A percentile compares a stretch with the other conserved stretches of the same genome.
Conservation (phyloP, 257 asterid genomes). For the Scutellaria minor region DNA sequence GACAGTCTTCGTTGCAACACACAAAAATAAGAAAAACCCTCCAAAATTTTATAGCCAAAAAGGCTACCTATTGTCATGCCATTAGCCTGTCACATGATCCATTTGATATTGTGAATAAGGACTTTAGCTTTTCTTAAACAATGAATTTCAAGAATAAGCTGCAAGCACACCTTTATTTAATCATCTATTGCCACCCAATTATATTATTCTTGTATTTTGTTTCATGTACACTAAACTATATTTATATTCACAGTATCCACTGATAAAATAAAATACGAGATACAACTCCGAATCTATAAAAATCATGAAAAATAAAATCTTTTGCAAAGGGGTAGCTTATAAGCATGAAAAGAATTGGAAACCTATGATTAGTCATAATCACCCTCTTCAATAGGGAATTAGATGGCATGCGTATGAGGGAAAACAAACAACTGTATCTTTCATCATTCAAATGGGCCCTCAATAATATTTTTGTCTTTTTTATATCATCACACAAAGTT, state of each 20-base stretch:
- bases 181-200: no score
- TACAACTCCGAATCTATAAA: neutral
- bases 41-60: neutral
- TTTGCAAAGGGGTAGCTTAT: neutral
- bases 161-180: no score
- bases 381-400: constrained; percentile 33
- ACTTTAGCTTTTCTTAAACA: no score
- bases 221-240: no score
- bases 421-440: constrained; percentile 18
- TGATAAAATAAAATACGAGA: no score
- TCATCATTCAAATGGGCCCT: constrained; percentile 31
- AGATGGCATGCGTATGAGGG: constrained; percentile 41
- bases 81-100: neutral
- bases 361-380: constrained; percentile 35
- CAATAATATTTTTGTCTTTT: constrained; percentile 27
- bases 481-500: constrained; percentile 4
- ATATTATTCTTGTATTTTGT: no score
- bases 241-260: no score
- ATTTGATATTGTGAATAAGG: neutral
- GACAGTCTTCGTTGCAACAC: no score
- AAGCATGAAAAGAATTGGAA: constrained; percentile 30
- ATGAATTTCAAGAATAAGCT: no score
- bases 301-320: neutral
- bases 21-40: neutral
- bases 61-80: neutral